These are phyloP conservation scores for Fusarium sp. DNA, from an alignment of 2,329 filamentous ascomycete genomes.

Conservation along the genomic window DNA sequence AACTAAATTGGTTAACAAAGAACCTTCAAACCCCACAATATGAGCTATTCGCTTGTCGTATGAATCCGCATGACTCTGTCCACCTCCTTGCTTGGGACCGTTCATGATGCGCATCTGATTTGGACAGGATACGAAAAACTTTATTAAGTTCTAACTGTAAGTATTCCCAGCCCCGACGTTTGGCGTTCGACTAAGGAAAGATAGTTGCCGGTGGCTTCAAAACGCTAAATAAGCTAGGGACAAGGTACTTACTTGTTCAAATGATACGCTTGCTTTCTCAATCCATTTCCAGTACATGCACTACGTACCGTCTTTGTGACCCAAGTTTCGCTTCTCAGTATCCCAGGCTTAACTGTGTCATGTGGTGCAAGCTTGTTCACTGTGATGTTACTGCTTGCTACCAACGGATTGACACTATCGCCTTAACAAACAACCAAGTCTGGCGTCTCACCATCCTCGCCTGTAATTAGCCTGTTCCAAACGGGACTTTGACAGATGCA, in stretches of 20 bases:
- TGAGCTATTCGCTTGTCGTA: conserved; percentile 20
- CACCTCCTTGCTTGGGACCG: conserved; percentile 10
- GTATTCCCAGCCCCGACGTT: conserved; percentile 12
- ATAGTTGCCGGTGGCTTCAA: conserved; percentile 1
- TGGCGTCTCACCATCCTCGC: conserved; percentile 22
- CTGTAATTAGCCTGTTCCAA: conserved; percentile 18
- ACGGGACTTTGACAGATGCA: conserved; percentile 26
- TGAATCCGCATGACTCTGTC: conserved; percentile 17
- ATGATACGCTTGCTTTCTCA: conserved; percentile 1
- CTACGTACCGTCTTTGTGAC: background rate
- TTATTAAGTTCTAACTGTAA: conserved; percentile 8
- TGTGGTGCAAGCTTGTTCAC: background rate
- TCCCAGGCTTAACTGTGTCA: background rate
- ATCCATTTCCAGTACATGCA: background rate
- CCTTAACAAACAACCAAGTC: conserved; percentile 26
- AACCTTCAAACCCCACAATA: conserved; percentile 2
- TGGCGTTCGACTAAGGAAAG: conserved; percentile 10
- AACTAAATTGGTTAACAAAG: conserved; percentile 8
- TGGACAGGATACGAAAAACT: background rate
- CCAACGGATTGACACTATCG: conserved; percentile 10
- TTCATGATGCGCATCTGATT: conserved; percentile 4
- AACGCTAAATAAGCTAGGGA: background rate
- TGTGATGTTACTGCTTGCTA: conserved; percentile 5
- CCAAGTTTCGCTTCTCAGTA: conserved; percentile 8
- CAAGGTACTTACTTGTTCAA: background rate